Base-by-base conservation (phyloP, 2,329 filamentous ascomycete species). In the Pyricularia pennisetigena region DNA sequence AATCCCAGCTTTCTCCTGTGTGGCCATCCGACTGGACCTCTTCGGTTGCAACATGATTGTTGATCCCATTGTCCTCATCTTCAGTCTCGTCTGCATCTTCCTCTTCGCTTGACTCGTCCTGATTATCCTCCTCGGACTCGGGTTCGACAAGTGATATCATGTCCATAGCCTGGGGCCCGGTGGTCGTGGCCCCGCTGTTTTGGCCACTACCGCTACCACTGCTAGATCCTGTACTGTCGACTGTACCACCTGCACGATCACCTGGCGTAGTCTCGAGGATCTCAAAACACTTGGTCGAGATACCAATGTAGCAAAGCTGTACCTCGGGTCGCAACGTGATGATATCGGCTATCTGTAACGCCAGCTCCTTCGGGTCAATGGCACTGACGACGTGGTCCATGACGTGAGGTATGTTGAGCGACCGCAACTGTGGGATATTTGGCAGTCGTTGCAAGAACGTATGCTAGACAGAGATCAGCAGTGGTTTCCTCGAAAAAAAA, bases 271-370 rank as follows among this genome's bases (percentile, higher is more conserved):
- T 83, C 76, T 95, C 92, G 8, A 93, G 78, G 35, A 95, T 90
- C 76, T 95, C 92, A 74, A 91, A 95, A 77, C 92, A 95, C 76
- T 93, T 94, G 59, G 81, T 82, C n/a, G 84, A 83, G 68, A 95
- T 86, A 23, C 90, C 92, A 72, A 94, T 84, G 74, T 94, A 94
- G 76, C 88, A 92, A 16, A 95, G 82, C 73, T 90, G 88, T 29
- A 94, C 85, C 72, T 94, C 90, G 0, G 90, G 90, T 4, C 90
- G 85, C 20, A 95, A 81, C 14, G 90, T 88, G 68, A 94, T 88
- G 64, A 94, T 91, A 75, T 94, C 90, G 35, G 93, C 84, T 64
- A 94, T 85, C 74, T 94, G 90, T 70, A 92, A 80, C 0, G 90
- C 91, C 32, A 93, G 82, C 74, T 95, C 92, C 70, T 85, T 85